These are phyloP conservation scores for Pythium chondricola DNA, from an alignment of 352 stramenopile species.

Conservation along the genomic window DNA sequence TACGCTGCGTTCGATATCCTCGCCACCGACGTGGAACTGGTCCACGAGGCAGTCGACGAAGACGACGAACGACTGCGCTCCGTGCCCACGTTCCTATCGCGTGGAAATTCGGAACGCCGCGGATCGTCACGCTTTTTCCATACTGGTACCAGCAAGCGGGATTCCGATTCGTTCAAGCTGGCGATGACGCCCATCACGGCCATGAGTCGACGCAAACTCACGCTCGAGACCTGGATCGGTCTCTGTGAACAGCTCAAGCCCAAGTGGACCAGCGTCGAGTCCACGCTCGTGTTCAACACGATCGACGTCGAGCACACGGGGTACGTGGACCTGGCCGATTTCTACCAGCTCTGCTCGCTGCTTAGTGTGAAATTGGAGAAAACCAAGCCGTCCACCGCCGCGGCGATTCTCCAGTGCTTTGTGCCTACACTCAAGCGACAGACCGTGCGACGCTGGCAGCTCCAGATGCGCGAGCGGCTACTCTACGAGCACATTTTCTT, in stretches of 20 bases:
- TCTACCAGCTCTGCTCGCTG: slow-evolving; percentile 75
- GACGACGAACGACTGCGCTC: slow-evolving; percentile 4
- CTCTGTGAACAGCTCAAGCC: slow-evolving; percentile 71
- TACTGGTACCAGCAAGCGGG: slow-evolving; percentile 23
- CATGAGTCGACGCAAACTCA: slow-evolving; percentile 47
- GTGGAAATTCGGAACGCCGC: slow-evolving; percentile 26
- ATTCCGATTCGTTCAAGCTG: slow-evolving; percentile 29
- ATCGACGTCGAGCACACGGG: slow-evolving; percentile 61
- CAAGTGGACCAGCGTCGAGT: slow-evolving; percentile 67
- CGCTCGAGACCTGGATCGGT: slow-evolving; percentile 62
- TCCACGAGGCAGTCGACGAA: slow-evolving; percentile 12
- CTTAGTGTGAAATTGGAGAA: slow-evolving; percentile 66
- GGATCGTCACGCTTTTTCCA: slow-evolving; percentile 63
- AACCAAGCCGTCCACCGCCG: slow-evolving; percentile 31
- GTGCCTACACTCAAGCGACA: slow-evolving; percentile 27
- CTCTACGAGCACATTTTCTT: slow-evolving; percentile 58
- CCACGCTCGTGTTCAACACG: slow-evolving; percentile 74
- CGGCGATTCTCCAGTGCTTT: slow-evolving; percentile 36
- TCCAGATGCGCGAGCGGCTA: slow-evolving; percentile 43
- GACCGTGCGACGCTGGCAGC: slow-evolving; percentile 42
- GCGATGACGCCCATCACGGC: slow-evolving; percentile 31
- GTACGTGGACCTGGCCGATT: slow-evolving; percentile 55
- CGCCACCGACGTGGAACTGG: slow-evolving; percentile 47
- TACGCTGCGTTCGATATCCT: slow-evolving; percentile 77
- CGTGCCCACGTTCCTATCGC: slow-evolving; percentile 10